phyloP scores from a whole-genome alignment of 352 stramenopile species.

The Globisporangium lucens region DNA sequence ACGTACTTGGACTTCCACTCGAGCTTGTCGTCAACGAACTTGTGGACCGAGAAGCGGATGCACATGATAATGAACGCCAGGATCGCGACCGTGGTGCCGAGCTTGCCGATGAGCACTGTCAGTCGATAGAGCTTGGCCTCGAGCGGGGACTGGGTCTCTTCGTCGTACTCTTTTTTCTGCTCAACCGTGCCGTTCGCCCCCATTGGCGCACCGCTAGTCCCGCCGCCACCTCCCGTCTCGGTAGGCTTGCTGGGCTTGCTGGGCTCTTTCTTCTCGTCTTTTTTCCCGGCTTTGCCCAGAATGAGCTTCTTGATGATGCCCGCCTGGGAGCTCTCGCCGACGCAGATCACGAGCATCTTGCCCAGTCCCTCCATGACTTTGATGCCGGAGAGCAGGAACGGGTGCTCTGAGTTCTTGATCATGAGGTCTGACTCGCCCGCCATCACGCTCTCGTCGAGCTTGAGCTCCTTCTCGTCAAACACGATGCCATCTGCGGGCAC shows the following conservation, averaged over 20 bases:
- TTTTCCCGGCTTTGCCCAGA: constrained; percentile 58
- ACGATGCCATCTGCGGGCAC: constrained; percentile 89
- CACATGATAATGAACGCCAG: constrained; percentile 81
- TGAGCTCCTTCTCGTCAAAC: constrained; percentile 86
- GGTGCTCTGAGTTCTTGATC: constrained; percentile 78
- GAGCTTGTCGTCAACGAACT: constrained; percentile 41
- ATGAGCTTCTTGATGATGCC: constrained; percentile 92
- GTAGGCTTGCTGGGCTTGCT: neutral
- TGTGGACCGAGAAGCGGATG: constrained; percentile 64
- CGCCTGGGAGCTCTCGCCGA: constrained; percentile 92
- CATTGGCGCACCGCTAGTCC: constrained; percentile 51
- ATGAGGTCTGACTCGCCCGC: constrained; percentile 92
- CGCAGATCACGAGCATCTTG: constrained; percentile 92
- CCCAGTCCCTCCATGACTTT: constrained; percentile 91
- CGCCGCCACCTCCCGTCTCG: constrained; percentile 24
- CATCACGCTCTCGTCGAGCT: constrained; percentile 90
- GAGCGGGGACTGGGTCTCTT: constrained; percentile 64
- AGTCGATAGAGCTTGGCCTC: constrained; percentile 85
- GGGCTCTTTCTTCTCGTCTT: constrained; percentile 48
- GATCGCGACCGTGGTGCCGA: constrained; percentile 66
- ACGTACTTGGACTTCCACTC: constrained; percentile 52
- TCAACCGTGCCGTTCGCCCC: constrained; percentile 80
- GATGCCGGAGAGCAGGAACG: constrained; percentile 93
- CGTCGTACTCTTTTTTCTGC: constrained; percentile 63
- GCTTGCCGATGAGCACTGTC: constrained; percentile 81